Evolutionary conservation across 2,329 filamentous ascomycete species (phyloP), one percentile per base, ranked within the genome.

Genomic region (Phoma sp.): DNA sequence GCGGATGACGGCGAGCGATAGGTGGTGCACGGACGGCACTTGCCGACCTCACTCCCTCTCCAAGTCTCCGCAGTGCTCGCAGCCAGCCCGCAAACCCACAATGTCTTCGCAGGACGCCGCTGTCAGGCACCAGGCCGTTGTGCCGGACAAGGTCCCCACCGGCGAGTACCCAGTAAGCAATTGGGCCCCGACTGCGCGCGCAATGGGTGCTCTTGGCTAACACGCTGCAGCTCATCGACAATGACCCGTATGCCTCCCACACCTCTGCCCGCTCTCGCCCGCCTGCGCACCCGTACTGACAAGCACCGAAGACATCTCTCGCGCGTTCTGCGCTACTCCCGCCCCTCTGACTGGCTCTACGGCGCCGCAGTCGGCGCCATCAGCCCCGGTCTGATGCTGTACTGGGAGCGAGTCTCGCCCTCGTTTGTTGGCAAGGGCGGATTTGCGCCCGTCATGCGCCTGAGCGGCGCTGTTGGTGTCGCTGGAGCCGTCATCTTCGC

Each of bases 271-370:
- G n/a, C 42, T 26, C 38, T 12, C 53, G 42, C 48, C 9, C 42
- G 34, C 59, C 43, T 34, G 34, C 40, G 33, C 43, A 36, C 57
- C 48, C 58, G 29, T 60, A 61, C 67, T 71, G 40, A 71, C 47
- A 51, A 25, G 50, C 21, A 33, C 68, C 29, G 20, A 60, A 96
- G 92, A 71, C 95, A 99, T 78, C 89, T 98, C 78, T 91, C 87
- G 78, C 89, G 95, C 74, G 95, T 98, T 15, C 76, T 97, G 61
- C 78, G 86, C 72, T 99, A 99, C 84, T 90, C 93, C 60, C 87
- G 95, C 60, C 81, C 87, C 40, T 90, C 88, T 42, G 95, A 99
- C 78, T 98, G 96, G 78, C 81, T 83, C 33, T 80, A 86, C 64
- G 93, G 88, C 59, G 81, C 83, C 52, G 83, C 81, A 12, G 84